phyloP scores from a whole-genome alignment of 73 alveolate species.

The Effrenium voratum region DNA sequence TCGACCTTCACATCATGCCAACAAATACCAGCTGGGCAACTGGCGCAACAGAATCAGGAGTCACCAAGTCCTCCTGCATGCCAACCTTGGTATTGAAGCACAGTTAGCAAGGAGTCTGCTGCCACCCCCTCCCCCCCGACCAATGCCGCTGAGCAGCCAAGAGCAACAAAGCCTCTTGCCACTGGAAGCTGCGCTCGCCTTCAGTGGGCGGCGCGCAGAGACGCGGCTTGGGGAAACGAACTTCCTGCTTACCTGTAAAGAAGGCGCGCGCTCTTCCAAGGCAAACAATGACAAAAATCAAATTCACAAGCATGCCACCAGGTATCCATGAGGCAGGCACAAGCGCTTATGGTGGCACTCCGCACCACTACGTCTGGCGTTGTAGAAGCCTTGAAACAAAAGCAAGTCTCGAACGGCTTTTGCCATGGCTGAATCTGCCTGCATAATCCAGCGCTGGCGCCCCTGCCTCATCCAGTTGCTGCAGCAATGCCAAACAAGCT shows the following conservation, averaged over 20 bases:
- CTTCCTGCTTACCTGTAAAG: no score
- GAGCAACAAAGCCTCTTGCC: conserved; percentile 52
- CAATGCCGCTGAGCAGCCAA: neutral
- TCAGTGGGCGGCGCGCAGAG: neutral
- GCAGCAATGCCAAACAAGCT: conserved; percentile 22
- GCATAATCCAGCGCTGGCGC: neutral
- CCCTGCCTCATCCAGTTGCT: conserved; percentile 33
- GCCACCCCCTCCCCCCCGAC: neutral
- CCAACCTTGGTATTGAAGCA: neutral
- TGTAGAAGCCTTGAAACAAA: neutral
- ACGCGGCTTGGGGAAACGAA: no score
- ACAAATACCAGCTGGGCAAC: no score
- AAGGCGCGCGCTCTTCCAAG: no score
- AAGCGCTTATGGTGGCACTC: conserved; percentile 51
- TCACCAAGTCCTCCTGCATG: neutral
- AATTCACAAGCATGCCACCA: no score
- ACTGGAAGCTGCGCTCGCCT: conserved; percentile 72
- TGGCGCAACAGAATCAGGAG: conserved; percentile 59
- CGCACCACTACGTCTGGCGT: conserved; percentile 34
- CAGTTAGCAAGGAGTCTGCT: neutral
- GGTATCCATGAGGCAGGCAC: neutral
- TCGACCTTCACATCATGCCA: no score
- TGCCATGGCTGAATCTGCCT: neutral
- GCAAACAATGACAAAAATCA: no score
- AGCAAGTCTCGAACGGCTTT: neutral